These are phyloP conservation scores for Cordyceps javanica DNA, from an alignment of 2,329 filamentous ascomycete genomes.

Conservation along the genomic window DNA sequence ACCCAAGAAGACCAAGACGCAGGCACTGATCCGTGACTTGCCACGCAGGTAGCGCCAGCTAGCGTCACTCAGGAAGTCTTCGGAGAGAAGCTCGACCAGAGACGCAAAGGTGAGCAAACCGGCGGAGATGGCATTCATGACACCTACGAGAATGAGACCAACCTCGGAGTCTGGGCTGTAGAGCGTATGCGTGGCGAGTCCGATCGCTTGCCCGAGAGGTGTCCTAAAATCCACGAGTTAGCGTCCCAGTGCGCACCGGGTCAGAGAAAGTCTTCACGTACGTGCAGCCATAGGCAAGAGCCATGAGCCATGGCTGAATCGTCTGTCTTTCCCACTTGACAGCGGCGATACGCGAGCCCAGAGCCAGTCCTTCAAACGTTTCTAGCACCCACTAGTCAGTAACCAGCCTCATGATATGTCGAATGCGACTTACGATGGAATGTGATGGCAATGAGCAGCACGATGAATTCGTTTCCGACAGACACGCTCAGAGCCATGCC, in stretches of 20 bases:
- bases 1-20: conserved; percentile 50
- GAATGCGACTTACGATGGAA: conserved; percentile 52
- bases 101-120: conserved; percentile 67
- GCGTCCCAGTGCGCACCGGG: not conserved
- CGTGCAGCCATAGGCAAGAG: conserved; percentile 50
- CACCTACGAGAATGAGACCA: conserved; percentile 63
- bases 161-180: conserved; percentile 62
- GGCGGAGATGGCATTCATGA: conserved; percentile 68
- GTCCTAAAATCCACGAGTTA: conserved; percentile 32
- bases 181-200: conserved; percentile 60
- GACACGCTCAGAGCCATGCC: conserved; percentile 78
- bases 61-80: conserved; percentile 63
- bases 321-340: conserved; percentile 37
- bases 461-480: conserved; percentile 67
- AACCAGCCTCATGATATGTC: too few species aligned
- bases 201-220: conserved; percentile 67
- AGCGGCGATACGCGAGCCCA: conserved; percentile 58
- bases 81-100: conserved; percentile 63
- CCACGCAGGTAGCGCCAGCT: conserved; percentile 53
- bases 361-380: conserved; percentile 51
- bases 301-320: conserved; percentile 50
- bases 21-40: conserved; percentile 46
- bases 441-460: conserved; percentile 71
- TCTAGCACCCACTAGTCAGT: conserved; percentile 25
- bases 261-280: conserved; percentile 24